Evolutionary conservation across 2,329 filamentous ascomycete species (phyloP).

Genomic region (Penicillium sp.): DNA sequence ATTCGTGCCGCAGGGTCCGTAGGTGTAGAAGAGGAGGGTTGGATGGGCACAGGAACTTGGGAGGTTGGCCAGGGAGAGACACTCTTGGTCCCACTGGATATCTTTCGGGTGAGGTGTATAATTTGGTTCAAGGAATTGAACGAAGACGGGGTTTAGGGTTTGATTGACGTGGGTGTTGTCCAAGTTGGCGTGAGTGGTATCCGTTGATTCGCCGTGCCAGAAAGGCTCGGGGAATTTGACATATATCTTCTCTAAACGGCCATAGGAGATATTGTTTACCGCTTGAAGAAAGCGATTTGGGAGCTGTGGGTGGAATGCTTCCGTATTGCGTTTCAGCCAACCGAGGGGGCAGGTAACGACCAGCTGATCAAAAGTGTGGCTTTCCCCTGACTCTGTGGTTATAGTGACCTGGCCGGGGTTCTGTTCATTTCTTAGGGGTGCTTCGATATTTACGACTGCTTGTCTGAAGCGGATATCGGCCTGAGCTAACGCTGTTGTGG

Average conservation of each 20-base stretch:
- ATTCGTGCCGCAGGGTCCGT: constrained; percentile 48
- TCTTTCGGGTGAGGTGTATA: constrained; percentile 69
- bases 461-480: constrained; percentile 55
- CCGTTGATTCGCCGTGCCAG: constrained; percentile 61
- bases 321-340: constrained; percentile 56
- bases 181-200: not conserved
- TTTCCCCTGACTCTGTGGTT: constrained; percentile 42
- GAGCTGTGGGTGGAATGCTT: constrained; percentile 51
- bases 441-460: constrained; percentile 47
- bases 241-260: constrained; percentile 54
- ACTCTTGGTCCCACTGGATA: constrained; percentile 72
- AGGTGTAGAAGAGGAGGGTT: constrained; percentile 76
- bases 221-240: constrained; percentile 76
- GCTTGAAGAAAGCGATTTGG: constrained; percentile 48
- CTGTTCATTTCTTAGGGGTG: constrained; percentile 22
- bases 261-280: constrained; percentile 54
- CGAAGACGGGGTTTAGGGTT: constrained; percentile 63
- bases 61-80: constrained; percentile 75
- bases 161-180: constrained; percentile 10
- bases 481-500: constrained; percentile 51
- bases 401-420: constrained; percentile 43
- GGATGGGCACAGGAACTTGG: constrained; percentile 66
- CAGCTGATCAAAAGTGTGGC: constrained; percentile 54
- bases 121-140: constrained; percentile 72
- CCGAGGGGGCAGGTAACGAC: constrained; percentile 58